phyloP scores from a whole-genome alignment of 208 protist genomes.

The Borovskyia barvae region DNA sequence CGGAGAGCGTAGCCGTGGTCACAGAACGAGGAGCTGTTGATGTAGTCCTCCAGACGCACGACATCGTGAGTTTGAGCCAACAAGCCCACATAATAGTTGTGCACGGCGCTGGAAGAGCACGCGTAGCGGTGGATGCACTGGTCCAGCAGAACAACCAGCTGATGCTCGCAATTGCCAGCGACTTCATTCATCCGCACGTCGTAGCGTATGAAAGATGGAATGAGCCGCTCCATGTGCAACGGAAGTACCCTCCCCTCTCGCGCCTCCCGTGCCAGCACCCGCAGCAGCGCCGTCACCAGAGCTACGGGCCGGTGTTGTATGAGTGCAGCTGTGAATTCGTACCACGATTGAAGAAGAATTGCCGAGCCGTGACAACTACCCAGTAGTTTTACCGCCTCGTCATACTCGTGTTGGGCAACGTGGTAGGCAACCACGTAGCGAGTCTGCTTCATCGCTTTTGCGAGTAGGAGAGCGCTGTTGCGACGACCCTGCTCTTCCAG shows the following conservation, averaged over 20 bases:
- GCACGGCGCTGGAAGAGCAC: constrained; percentile 84
- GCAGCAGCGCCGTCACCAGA: constrained; percentile 69
- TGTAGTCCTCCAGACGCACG: constrained; percentile 71
- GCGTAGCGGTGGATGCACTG: constrained; percentile 81
- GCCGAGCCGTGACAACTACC: constrained; percentile 23
- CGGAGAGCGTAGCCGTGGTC: constrained; percentile 92
- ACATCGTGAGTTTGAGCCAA: constrained; percentile 79
- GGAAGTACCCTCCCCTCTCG: constrained; percentile 44
- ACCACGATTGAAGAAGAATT: constrained; percentile 73
- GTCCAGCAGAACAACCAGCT: constrained; percentile 92
- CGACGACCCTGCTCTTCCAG: constrained; percentile 85
- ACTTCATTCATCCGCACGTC: constrained; percentile 58
- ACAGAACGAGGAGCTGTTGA: constrained; percentile 76
- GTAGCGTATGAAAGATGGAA: constrained; percentile 93
- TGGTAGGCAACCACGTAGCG: constrained; percentile 58
- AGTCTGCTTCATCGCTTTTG: constrained; percentile 67
- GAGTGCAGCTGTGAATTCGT: constrained; percentile 89
- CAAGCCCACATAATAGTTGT: constrained; percentile 94
- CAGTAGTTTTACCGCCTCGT: constrained; percentile 52
- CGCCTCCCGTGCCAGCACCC: constrained; percentile 37
- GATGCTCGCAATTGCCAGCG: constrained; percentile 66
- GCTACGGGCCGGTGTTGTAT: constrained; percentile 85
- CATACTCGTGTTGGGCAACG: constrained; percentile 36
- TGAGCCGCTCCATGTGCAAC: constrained; percentile 77
- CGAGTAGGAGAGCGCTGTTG: constrained; percentile 78